These are phyloP conservation scores for Actinomortierella ambigua DNA, from an alignment of 371 early-diverging fungal species.

Conservation along the genomic window DNA sequence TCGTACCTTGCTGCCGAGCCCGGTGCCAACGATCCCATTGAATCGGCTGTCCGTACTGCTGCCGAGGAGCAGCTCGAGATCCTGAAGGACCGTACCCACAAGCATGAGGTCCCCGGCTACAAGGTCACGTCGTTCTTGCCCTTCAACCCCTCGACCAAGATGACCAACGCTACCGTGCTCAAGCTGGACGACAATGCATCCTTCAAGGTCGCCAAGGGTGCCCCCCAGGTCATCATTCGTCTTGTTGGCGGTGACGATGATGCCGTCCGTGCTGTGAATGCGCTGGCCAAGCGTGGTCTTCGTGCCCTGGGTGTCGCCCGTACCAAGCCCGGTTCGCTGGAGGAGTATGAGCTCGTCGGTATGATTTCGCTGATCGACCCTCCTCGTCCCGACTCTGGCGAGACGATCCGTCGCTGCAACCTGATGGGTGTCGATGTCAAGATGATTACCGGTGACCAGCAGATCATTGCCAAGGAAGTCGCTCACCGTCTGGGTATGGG, in stretches of 20 bases:
- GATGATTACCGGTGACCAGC: conserved; percentile 93
- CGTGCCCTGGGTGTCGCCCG: conserved; percentile 90
- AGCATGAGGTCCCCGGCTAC: conserved; percentile 81
- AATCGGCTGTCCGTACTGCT: conserved; percentile 83
- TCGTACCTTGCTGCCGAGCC: conserved; percentile 91
- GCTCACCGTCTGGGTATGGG: conserved; percentile 83
- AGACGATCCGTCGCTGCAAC: conserved; percentile 64
- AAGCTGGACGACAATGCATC: conserved; percentile 64
- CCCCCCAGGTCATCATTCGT: conserved; percentile 88
- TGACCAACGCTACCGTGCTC: conserved; percentile 86
- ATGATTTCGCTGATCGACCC: conserved; percentile 89
- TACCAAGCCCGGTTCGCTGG: conserved; percentile 65
- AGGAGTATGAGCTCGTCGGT: conserved; percentile 71
- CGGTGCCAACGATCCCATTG: conserved; percentile 93
- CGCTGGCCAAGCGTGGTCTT: conserved; percentile 84
- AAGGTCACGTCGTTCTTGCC: conserved; percentile 85
- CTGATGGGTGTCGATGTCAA: conserved; percentile 80
- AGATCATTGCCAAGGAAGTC: conserved; percentile 88
- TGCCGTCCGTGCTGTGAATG: conserved; percentile 75
- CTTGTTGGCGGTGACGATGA: conserved; percentile 80
- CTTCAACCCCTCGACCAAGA: conserved; percentile 90
- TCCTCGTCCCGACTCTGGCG: conserved; percentile 69
- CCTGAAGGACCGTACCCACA: conserved; percentile 56
- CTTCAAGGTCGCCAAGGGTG: conserved; percentile 92
- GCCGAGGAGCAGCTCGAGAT: conserved; percentile 74